Evolutionary conservation across 2,329 filamentous ascomycete species (phyloP).

Genomic region (Neopestalotiopsis clavispora): DNA sequence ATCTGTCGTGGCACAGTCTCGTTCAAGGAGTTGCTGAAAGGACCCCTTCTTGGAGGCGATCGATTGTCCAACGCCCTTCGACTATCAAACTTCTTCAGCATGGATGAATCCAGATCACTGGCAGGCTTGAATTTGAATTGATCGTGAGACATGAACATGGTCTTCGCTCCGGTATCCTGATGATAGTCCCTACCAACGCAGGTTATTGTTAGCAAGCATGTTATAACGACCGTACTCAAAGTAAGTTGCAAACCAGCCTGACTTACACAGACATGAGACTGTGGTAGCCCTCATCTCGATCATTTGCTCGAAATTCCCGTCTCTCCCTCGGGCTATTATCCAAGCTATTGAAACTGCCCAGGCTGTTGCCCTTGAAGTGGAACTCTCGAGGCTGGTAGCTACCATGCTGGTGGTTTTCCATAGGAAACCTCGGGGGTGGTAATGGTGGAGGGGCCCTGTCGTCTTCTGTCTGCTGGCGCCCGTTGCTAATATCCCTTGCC

Average conservation of each 20-base stretch:
- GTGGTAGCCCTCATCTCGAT: conserved; percentile 39
- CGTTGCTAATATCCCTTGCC: conserved; percentile 42
- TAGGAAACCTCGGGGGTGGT: conserved; percentile 37
- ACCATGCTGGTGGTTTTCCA: conserved; percentile 17
- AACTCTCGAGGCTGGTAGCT: conserved; percentile 8
- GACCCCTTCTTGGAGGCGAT: conserved; percentile 48
- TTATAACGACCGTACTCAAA: not conserved
- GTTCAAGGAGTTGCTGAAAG: conserved; percentile 46
- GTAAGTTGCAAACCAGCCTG: not conserved
- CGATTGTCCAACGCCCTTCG: conserved; percentile 49
- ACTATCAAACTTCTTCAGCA: conserved; percentile 62
- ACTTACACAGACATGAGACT: conserved; percentile 37
- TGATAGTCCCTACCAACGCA: conserved; percentile 37
- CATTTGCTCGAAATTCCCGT: conserved; percentile 26
- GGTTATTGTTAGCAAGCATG: not conserved
- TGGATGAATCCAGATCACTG: conserved; percentile 51
- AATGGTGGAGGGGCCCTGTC: conserved; percentile 39
- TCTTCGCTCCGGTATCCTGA: conserved; percentile 44
- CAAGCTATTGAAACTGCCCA: conserved; percentile 30
- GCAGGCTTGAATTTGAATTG: conserved; percentile 50
- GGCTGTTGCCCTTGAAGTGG: not conserved
- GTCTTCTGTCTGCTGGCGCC: conserved; percentile 35
- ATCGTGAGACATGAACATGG: conserved; percentile 56
- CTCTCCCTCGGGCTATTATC: conserved; percentile 33
- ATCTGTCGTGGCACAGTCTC: conserved; percentile 43